Evolutionary conservation across 2,329 filamentous ascomycete genomes (phyloP).

Genomic region (Camillea tinctor): DNA sequence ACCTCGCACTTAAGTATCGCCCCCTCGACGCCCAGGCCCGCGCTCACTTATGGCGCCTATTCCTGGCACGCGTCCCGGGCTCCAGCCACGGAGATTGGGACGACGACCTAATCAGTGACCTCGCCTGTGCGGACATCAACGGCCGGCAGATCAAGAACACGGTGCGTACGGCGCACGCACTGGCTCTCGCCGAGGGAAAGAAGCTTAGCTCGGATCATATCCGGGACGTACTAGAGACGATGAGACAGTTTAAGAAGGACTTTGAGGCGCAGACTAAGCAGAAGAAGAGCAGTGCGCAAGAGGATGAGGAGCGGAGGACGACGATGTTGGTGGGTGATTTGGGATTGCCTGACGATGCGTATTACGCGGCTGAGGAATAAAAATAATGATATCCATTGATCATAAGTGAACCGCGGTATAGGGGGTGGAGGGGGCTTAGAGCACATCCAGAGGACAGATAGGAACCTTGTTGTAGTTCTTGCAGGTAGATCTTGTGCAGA

Average conservation of each 20-base stretch:
- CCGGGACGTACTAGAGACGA: conserved; percentile 10
- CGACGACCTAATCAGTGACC: conserved; percentile 12
- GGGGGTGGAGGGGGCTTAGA: no score
- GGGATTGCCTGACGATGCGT: no score
- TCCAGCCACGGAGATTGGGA: conserved; percentile 9
- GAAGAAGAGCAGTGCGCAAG: no score
- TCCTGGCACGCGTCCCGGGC: conserved; percentile 17
- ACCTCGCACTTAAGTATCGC: conserved; percentile 22
- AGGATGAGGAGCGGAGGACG: no score
- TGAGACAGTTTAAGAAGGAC: conserved; percentile 6
- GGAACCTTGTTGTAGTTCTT: no score
- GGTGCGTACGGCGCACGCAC: conserved; percentile 7
- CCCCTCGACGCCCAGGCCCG: conserved; percentile 10
- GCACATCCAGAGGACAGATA: no score
- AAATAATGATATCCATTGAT: no score
- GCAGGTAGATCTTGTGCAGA: no score
- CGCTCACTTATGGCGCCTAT: conserved; percentile 21
- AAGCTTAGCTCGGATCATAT: conserved; percentile 4
- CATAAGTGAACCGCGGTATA: no score
- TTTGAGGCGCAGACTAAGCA: conserved; percentile 2
- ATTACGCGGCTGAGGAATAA: no score
- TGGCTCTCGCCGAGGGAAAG: conserved; percentile 4
- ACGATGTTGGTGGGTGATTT: no score
- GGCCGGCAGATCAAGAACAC: conserved; percentile 31
- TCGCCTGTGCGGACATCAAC: conserved; percentile 24